A percentile compares a stretch with the other conserved stretches of the same genome.
Conservation (phyloP, 495 filamentous ascomycete species). For the Trichocladium antarcticum region DNA sequence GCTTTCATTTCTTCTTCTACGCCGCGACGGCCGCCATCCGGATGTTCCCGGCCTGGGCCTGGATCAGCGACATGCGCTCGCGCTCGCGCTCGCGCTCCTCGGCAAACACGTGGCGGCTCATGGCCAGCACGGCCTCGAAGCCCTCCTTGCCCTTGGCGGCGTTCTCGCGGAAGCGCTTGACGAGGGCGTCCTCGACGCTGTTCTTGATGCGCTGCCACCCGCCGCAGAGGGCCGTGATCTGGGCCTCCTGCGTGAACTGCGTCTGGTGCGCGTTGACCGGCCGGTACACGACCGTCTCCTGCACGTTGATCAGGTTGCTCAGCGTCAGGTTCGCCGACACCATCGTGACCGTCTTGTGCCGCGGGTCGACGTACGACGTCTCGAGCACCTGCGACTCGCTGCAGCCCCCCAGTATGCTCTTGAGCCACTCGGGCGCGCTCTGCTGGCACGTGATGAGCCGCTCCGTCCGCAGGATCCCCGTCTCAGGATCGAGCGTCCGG, state of each 20-base stretch:
- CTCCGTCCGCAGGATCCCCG: conserved; percentile 89
- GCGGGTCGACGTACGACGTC: conserved; percentile 83
- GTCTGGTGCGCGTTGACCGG: conserved; percentile 57
- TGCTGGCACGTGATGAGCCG: conserved; percentile 93
- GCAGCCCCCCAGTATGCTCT: conserved; percentile 56
- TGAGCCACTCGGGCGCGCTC: conserved; percentile 76
- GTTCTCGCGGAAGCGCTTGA: conserved; percentile 84
- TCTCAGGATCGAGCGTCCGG: conserved; percentile 63
- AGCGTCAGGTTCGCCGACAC: conserved; percentile 84
- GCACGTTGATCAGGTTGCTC: conserved; percentile 74
- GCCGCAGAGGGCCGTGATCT: conserved; percentile 87
- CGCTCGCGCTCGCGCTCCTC: conserved; percentile 54
- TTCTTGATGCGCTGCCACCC: conserved; percentile 94
- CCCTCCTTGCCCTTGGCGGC: conserved; percentile 79
- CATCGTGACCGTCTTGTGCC: conserved; percentile 78
- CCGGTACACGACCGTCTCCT: conserved; percentile 79
- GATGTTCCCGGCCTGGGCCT: conserved; percentile 24
- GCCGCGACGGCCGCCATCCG: conserved; percentile 13
- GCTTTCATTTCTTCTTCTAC: not conserved
- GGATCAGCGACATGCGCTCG: conserved; percentile 23
- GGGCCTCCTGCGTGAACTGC: conserved; percentile 72
- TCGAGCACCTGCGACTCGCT: conserved; percentile 79
- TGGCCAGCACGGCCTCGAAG: conserved; percentile 86
- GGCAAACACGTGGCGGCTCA: conserved; percentile 83
- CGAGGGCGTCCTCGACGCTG: conserved; percentile 81